Evolutionary conservation across 805 yeast genomes (phyloP), one percentile per base, ranked within the genome.

Genomic region (Yamadazyma laniorum): DNA sequence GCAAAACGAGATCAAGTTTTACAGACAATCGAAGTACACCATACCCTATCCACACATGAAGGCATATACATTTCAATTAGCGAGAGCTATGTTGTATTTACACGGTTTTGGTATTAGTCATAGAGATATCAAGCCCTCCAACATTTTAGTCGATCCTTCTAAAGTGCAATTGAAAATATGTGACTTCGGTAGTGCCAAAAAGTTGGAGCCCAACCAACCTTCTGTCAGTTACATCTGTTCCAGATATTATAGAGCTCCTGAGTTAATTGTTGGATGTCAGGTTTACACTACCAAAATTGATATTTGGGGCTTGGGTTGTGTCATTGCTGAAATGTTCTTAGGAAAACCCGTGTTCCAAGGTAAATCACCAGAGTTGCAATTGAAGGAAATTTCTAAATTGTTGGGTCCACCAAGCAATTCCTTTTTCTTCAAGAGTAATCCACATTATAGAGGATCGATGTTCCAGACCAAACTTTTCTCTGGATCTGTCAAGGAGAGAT

Each of bases 301-400:
- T 61, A 84, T 90, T 53, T 93, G 99, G 99, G 96, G 97, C 13
- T 70, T 91, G 43, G 99, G 98, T 1, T 91, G 99, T 67, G 96
- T 93, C 25, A 67, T 93, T 43, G 96, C 97, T 11, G 99, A 93
- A 63, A 82, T 93, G 86, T 73, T 84, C 40, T 74, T 89, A 45
- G 97, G 97, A 12, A 82, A 79, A 56, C 95, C 98, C 1, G 79
- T 93, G n/a, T 93, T 93, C 67, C 96, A 90, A 63, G 98, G 99
- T 32, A 86, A 81, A 51, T 83, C 85, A 44, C 95, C 96, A 35
- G 76, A 82, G 56, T 74, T 87, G 46, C 99, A 93, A 62, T 70
- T 93, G 46, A 82, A 91, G 48, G 95, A 91, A 56, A 89, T 93
- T 44, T 82, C 95, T 26, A 89, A 91, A 61, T 66, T 89, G 31